phyloP scores from a whole-genome alignment of 768 basidiomycete species.

The Pleurotus tuber-regium region DNA sequence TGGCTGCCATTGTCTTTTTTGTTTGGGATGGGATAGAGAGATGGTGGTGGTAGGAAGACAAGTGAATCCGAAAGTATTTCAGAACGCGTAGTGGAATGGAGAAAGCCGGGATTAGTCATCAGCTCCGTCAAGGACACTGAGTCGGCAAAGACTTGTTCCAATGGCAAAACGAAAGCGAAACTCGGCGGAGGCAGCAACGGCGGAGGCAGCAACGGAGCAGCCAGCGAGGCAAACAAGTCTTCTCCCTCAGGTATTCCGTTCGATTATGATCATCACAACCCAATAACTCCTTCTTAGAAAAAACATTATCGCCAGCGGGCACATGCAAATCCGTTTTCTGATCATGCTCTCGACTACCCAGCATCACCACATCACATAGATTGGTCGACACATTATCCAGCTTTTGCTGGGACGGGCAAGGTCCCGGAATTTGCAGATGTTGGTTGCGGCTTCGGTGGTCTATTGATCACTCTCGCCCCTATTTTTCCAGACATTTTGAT shows the following conservation, averaged over 20 bases:
- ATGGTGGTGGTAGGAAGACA: constrained; percentile 16
- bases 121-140: background rate
- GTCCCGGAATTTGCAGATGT: constrained; percentile 94
- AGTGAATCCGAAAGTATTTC: constrained; percentile 17
- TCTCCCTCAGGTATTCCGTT: constrained; percentile 47
- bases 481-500: constrained; percentile 90
- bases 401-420: constrained; percentile 54
- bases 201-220: background rate
- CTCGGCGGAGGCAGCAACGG: background rate
- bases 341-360: constrained; percentile 88
- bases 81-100: constrained; percentile 13
- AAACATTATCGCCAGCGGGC: constrained; percentile 81
- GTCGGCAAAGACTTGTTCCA: background rate
- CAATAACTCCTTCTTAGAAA: constrained; percentile 48
- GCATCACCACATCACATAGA: constrained; percentile 70
- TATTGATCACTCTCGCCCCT: constrained; percentile 85
- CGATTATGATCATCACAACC: background rate
- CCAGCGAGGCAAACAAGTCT: constrained; percentile 21
- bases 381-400: constrained; percentile 83
- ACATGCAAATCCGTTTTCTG: constrained; percentile 85
- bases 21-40: constrained; percentile 10
- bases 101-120: constrained; percentile 21
- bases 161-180: constrained; percentile 35
- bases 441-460: constrained; percentile 96
- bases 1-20: constrained; percentile 40